Conservation (phyloP, 208 protist genomes). For the Trypanosoma lewisi region DNA sequence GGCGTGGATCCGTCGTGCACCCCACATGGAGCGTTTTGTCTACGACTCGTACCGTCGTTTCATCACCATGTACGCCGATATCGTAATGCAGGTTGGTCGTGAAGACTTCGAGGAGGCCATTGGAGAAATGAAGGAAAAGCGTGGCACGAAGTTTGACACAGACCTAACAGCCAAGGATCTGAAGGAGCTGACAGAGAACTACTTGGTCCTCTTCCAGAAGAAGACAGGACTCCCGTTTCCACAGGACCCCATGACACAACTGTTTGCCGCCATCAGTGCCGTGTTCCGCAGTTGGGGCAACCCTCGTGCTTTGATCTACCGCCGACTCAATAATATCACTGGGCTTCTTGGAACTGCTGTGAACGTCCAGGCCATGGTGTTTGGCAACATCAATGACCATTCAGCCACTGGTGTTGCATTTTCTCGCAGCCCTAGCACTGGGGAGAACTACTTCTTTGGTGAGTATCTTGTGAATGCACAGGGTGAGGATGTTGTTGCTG, state of each 20-base stretch:
- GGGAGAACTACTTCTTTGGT: constrained; percentile 92
- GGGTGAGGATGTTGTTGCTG: constrained; percentile 95
- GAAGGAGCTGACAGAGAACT: constrained; percentile 67
- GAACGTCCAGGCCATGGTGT: constrained; percentile 95
- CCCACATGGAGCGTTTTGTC: constrained; percentile 85
- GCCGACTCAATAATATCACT: constrained; percentile 89
- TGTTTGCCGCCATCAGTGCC: constrained; percentile 82
- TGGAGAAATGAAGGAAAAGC: constrained; percentile 67
- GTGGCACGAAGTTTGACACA: constrained; percentile 74
- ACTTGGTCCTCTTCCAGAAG: constrained; percentile 60
- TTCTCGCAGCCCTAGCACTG: constrained; percentile 92
- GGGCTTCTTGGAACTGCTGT: constrained; percentile 92
- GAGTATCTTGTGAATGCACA: constrained; percentile 96
- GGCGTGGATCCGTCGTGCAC: constrained; percentile 59
- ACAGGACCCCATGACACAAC: constrained; percentile 86
- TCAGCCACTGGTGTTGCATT: constrained; percentile 95
- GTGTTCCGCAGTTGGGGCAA: constrained; percentile 93
- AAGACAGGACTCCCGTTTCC: constrained; percentile 82
- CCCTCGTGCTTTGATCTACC: constrained; percentile 89
- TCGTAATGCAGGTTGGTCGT: constrained; percentile 87
- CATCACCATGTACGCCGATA: constrained; percentile 94
- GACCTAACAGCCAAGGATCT: constrained; percentile 84
- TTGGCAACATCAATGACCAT: constrained; percentile 91
- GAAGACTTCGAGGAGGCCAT: constrained; percentile 88
- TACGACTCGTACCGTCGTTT: constrained; percentile 95